Conservation (phyloP, 805 yeast species). For the Saccharomycopsis schoenii region DNA sequence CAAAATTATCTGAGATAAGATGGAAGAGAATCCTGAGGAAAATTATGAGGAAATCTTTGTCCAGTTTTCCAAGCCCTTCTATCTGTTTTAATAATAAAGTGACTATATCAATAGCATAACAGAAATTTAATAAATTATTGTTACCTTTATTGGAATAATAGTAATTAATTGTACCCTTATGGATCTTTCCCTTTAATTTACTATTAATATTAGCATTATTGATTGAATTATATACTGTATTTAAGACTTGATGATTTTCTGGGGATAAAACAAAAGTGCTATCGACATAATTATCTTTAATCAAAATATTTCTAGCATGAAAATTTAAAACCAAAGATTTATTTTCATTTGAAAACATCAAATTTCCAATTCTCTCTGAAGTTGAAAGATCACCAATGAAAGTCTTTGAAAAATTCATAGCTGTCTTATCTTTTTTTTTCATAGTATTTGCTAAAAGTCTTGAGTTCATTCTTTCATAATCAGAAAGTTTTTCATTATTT, state of each 20-base stretch:
- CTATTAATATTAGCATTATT: slow-evolving; percentile 9
- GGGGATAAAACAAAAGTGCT: not conserved
- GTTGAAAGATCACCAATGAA: slow-evolving; percentile 7
- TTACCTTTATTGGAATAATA: slow-evolving; percentile 10
- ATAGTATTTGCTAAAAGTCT: slow-evolving; percentile 18
- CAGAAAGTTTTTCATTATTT: slow-evolving; percentile 1
- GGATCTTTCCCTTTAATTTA: slow-evolving; percentile 8
- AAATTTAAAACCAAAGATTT: slow-evolving; percentile 19
- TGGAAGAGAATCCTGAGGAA: slow-evolving; percentile 34
- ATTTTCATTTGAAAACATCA: slow-evolving; percentile 13
- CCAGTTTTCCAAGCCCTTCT: slow-evolving; percentile 29
- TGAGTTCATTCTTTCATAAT: slow-evolving; percentile 18
- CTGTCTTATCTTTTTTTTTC: slow-evolving; percentile 1
- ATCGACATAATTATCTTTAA: not conserved
- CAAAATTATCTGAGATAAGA: slow-evolving; percentile 38
- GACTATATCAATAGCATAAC: slow-evolving; percentile 40
- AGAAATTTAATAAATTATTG: slow-evolving; percentile 10
- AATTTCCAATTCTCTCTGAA: not conserved
- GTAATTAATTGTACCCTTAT: not conserved
- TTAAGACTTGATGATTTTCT: slow-evolving; percentile 4
- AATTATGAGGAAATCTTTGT: slow-evolving; percentile 5
- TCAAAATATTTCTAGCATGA: slow-evolving; percentile 19
- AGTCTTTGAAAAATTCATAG: slow-evolving; percentile 6
- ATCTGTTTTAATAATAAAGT: slow-evolving; percentile 36
- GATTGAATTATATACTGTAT: slow-evolving; percentile 16